phyloP scores from a whole-genome alignment of 2,329 filamentous ascomycete species.

The Sordariomycetes sp. region DNA sequence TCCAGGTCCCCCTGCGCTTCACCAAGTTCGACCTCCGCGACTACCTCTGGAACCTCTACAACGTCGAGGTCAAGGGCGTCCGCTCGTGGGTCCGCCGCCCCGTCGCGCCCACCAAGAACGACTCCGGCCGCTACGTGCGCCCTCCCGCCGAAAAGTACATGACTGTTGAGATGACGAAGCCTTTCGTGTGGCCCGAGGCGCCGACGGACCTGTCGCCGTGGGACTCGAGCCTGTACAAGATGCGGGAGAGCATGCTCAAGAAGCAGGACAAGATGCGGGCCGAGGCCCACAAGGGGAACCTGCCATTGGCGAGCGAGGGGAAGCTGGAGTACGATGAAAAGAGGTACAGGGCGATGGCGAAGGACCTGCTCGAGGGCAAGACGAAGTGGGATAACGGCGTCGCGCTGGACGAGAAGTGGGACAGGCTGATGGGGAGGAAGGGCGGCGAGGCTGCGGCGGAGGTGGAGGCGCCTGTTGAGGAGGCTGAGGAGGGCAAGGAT shows the following conservation, averaged over 20 bases:
- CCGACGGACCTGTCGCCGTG: constrained; percentile 50
- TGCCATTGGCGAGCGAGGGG: constrained; percentile 26
- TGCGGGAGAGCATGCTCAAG: constrained; percentile 32
- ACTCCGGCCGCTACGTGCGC: constrained; percentile 36
- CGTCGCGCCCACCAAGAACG: constrained; percentile 36
- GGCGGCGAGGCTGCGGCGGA: constrained; percentile 9
- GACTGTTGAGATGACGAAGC: constrained; percentile 78
- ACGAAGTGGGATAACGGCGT: constrained; percentile 43
- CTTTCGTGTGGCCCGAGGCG: constrained; percentile 75
- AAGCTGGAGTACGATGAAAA: constrained; percentile 25
- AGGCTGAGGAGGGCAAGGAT: constrained; percentile 1
- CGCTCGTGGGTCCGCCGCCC: constrained; percentile 45
- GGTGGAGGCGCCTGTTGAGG: constrained; percentile 5
- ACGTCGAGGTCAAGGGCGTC: constrained; percentile 57
- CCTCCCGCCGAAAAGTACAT: constrained; percentile 75
- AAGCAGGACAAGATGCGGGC: constrained; percentile 15
- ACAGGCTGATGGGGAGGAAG: constrained; percentile 13
- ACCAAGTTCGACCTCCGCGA: constrained; percentile 95
- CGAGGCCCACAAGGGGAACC: constrained; percentile 6
- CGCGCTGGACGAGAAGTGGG: constrained; percentile 32
- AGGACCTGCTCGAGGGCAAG: constrained; percentile 47
- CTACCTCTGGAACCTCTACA: constrained; percentile 82
- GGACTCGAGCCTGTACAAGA: constrained; percentile 47
- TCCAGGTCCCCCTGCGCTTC: constrained; percentile 81
- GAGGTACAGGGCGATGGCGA: constrained; percentile 33